phyloP scores from a whole-genome alignment of 148 eudicot species.

The Silene uniflora region DNA sequence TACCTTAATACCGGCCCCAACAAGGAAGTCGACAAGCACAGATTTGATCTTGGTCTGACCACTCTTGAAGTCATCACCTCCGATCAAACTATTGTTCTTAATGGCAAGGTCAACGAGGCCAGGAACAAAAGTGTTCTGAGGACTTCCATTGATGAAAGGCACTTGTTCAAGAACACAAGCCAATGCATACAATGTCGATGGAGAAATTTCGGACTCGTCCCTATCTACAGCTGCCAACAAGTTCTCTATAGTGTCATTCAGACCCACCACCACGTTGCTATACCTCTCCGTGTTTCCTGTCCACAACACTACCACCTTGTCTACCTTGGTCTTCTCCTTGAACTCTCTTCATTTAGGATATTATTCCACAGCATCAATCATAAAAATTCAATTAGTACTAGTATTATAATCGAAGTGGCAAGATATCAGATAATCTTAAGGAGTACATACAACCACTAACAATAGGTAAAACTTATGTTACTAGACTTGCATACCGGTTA shows the following conservation, averaged over 20 bases:
- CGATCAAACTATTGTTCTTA: conserved; percentile 76
- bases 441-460: no score
- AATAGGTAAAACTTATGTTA: no score
- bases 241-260: conserved; percentile 81
- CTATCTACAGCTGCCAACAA: conserved; percentile 73
- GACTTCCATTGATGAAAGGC: conserved; percentile 97
- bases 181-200: conserved; percentile 77
- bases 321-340: conserved; percentile 88
- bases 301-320: conserved; percentile 93
- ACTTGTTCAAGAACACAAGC: conserved; percentile 84
- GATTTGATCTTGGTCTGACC: conserved; percentile 99
- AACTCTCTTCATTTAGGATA: conserved; percentile 55
- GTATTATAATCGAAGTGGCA: neutral
- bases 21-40: conserved; percentile 96
- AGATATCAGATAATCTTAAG: no score
- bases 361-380: neutral
- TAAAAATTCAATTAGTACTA: neutral
- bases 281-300: conserved; percentile 98
- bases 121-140: conserved; percentile 97
- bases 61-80: conserved; percentile 99
- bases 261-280: conserved; percentile 84
- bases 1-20: conserved; percentile 99
- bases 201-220: conserved; percentile 87
- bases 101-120: conserved; percentile 91
- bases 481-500: no score